A percentile compares a stretch with the other conserved stretches of the same genome.
phyloP scores from a whole-genome alignment of 2,329 filamentous ascomycete species.

The Arthrobotrys sphaeroides region DNA sequence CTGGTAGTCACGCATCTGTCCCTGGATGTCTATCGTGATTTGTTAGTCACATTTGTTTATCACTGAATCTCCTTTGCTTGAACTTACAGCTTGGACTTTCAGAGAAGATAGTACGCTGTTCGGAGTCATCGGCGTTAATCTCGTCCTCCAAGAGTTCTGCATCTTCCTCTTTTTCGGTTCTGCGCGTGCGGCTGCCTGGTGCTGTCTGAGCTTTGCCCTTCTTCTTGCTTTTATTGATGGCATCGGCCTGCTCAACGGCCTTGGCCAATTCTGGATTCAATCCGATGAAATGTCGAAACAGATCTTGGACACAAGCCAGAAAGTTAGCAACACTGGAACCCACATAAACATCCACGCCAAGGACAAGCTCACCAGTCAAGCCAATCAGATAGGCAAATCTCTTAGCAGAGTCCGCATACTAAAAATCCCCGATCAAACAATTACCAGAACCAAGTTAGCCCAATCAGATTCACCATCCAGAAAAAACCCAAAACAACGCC shows the following conservation, averaged over 20 bases:
- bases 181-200: slow-evolving; percentile 74
- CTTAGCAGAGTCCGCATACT: slow-evolving; percentile 58
- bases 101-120: slow-evolving; percentile 76
- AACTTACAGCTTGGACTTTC: slow-evolving; percentile 79
- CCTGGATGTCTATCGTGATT: slow-evolving; percentile 58
- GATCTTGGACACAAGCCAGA: slow-evolving; percentile 70
- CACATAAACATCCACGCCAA: slow-evolving; percentile 5
- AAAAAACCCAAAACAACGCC: slow-evolving; percentile 38
- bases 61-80: not conserved
- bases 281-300: slow-evolving; percentile 99
- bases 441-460: slow-evolving; percentile 45
- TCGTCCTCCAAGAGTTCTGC: slow-evolving; percentile 87
- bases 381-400: slow-evolving; percentile 94
- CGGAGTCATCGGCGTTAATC: slow-evolving; percentile 84
- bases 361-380: slow-evolving; percentile 69
- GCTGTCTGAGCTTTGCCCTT: slow-evolving; percentile 92
- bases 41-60: not conserved
- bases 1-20: slow-evolving; percentile 95
- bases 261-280: slow-evolving; percentile 95
- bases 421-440: slow-evolving; percentile 53
- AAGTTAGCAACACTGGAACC: slow-evolving; percentile 37
- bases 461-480: slow-evolving; percentile 25
- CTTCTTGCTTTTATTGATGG: slow-evolving; percentile 72
- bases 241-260: slow-evolving; percentile 57
- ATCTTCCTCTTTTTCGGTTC: slow-evolving; percentile 97